phyloP scores from a whole-genome alignment of 805 yeast genomes.

The Priceomyces haplophilus region DNA sequence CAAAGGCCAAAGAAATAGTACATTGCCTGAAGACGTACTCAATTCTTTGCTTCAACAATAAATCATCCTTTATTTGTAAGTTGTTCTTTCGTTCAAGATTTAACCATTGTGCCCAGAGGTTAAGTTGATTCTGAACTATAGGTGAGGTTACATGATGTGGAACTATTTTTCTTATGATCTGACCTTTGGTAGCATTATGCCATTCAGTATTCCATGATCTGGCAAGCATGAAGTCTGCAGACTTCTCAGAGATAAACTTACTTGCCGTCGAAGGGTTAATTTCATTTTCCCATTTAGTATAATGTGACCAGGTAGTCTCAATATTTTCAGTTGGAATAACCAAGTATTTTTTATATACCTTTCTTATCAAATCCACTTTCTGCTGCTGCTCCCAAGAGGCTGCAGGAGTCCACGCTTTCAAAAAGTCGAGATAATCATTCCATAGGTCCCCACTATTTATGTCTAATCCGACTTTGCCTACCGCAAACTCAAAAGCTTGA shows the following conservation, averaged over 20 bases:
- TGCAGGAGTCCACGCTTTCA: conserved; percentile 73
- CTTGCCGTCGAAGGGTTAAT: conserved; percentile 74
- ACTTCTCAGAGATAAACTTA: conserved; percentile 76
- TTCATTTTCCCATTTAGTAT: conserved; percentile 80
- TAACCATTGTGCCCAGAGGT: conserved; percentile 71
- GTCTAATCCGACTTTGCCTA: conserved; percentile 76
- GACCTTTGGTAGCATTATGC: conserved; percentile 50
- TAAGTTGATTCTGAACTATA: conserved; percentile 40
- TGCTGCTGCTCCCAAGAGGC: conserved; percentile 84
- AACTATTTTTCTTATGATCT: conserved; percentile 42
- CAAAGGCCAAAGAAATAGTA: conserved; percentile 55
- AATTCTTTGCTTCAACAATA: conserved; percentile 51
- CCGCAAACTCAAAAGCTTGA: conserved; percentile 81
- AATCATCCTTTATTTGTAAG: conserved; percentile 52
- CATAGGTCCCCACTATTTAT: conserved; percentile 68
- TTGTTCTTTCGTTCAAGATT: conserved; percentile 75
- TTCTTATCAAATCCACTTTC: conserved; percentile 71
- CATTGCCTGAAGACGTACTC: conserved; percentile 73
- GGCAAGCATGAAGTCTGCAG: conserved; percentile 84
- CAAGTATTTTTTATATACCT: conserved; percentile 65
- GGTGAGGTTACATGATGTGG: conserved; percentile 22
- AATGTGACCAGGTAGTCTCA: conserved; percentile 77
- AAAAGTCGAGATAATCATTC: conserved; percentile 78
- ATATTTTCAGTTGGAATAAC: conserved; percentile 73
- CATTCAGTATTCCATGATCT: conserved; percentile 74